Evolutionary conservation across 495 filamentous ascomycete genomes (phyloP), one percentile per base, ranked within the genome.

Genomic region (Endocarpon pusillum): DNA sequence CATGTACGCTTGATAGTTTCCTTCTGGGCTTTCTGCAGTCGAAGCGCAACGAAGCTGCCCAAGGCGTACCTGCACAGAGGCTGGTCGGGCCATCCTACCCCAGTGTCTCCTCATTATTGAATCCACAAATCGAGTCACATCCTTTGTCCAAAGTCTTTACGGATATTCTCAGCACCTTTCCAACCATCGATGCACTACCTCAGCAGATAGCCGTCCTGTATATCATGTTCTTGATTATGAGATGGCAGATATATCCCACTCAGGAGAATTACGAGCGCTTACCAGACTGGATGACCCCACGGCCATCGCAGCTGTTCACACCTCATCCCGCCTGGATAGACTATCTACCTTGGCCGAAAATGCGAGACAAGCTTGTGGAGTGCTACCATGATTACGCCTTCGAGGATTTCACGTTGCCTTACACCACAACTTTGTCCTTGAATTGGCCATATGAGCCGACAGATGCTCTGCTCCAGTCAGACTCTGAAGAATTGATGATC

Each of bases 211-310:
- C 72, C 12, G 67, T 84, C 4, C 60, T 87, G n/a, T 81, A 78
- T 43, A 53, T 67, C 46, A 87, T 85, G 81, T 87, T 86, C 51
- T 66, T 83, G 6, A 46, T 81, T 33, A 81, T 85, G 75, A 73
- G 81, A 2, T 91, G 81, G 81, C 72, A 76, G 44, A 73, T 91
- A 16, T 62, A 57, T 7, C 81, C 81, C 0, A 81, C 81, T 3
- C 60, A 57, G 29, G 75, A 79, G 41, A 85, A 80, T 53, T 83
- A 77, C 47, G 62, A 73, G 14, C 63, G 79, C 4, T 48, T 89
- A 2, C 81, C 82, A 0, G 53, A 68, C 1, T 85, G 71, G 69
- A 48, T 73, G 11, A 64, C 61, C 0, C 80, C 81, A 7, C 52
- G 66, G 1, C 57, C 66, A 0, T 59, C 60, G 6, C 81, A 86